phyloP scores from a whole-genome alignment of 345 rosid species.

The Dovyalis caffra region DNA sequence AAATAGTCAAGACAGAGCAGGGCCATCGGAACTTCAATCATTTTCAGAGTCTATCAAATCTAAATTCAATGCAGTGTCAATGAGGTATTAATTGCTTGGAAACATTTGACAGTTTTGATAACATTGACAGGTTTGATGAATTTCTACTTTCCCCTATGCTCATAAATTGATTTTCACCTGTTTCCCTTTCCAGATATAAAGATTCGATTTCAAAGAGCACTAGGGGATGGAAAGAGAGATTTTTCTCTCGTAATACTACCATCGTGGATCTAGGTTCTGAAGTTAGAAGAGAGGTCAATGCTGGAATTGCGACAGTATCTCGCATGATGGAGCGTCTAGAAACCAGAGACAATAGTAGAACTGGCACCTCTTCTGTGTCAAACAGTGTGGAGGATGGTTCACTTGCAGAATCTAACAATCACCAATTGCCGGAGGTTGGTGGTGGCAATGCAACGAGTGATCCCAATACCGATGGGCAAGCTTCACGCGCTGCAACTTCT shows the following conservation, averaged over 20 bases:
- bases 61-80: conserved; percentile 68
- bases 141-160: not conserved
- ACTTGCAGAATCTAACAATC: conserved; percentile 39
- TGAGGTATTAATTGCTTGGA: conserved; percentile 42
- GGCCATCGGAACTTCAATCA: conserved; percentile 82
- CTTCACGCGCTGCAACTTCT: conserved; percentile 49
- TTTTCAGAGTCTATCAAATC: conserved; percentile 87
- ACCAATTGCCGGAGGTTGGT: conserved; percentile 25
- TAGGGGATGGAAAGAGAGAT: conserved; percentile 86
- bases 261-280: conserved; percentile 75
- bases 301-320: conserved; percentile 84
- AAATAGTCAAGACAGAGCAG: conserved; percentile 72
- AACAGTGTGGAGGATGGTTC: conserved; percentile 39
- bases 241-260: conserved; percentile 73
- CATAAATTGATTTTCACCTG: not conserved
- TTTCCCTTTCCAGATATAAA: conserved; percentile 55
- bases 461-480: conserved; percentile 28
- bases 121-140: not conserved
- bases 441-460: conserved; percentile 33
- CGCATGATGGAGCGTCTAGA: conserved; percentile 84
- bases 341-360: conserved; percentile 6
- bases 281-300: conserved; percentile 80
- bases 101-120: not conserved
- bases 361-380: conserved; percentile 30
- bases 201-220: conserved; percentile 95